Evolutionary conservation across 2,329 filamentous ascomycete genomes (phyloP).

Genomic region (Aureobasidium sp.): DNA sequence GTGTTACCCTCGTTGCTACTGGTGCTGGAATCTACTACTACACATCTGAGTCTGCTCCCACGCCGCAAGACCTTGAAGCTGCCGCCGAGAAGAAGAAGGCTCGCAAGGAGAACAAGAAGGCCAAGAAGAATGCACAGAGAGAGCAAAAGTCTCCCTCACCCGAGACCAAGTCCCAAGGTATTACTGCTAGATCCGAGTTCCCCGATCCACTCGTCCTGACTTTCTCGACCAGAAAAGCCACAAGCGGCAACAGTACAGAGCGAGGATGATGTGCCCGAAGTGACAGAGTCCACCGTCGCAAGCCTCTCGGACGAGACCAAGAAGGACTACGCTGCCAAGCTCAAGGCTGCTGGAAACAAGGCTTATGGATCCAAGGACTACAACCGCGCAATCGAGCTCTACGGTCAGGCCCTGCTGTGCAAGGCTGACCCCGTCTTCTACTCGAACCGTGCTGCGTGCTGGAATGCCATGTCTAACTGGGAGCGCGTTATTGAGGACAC

Average conservation of each 20-base stretch:
- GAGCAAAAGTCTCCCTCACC: slow-evolving; percentile 29
- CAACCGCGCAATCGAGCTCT: slow-evolving; percentile 85
- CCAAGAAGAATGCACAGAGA: slow-evolving; percentile 57
- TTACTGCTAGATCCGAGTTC: background rate
- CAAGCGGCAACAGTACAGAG: slow-evolving; percentile 29
- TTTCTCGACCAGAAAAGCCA: slow-evolving; percentile 20
- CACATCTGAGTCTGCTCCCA: slow-evolving; percentile 50
- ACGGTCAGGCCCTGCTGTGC: slow-evolving; percentile 93
- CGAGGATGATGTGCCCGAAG: slow-evolving; percentile 43
- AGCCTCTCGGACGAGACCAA: slow-evolving; percentile 56
- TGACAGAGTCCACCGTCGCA: slow-evolving; percentile 39
- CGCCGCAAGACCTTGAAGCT: slow-evolving; percentile 27
- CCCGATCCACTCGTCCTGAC: background rate
- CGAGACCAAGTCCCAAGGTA: slow-evolving; percentile 14
- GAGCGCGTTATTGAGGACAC: slow-evolving; percentile 96
- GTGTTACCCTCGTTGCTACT: slow-evolving; percentile 84
- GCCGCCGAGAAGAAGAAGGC: slow-evolving; percentile 60
- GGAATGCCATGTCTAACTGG: slow-evolving; percentile 88
- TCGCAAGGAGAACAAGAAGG: slow-evolving; percentile 85
- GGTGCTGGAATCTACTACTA: slow-evolving; percentile 93
- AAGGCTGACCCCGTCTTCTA: slow-evolving; percentile 97
- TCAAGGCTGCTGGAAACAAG: slow-evolving; percentile 95
- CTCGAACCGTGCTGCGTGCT: slow-evolving; percentile 96
- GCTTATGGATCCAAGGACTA: slow-evolving; percentile 93
- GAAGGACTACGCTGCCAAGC: slow-evolving; percentile 78